A percentile compares a stretch with the other conserved stretches of the same genome.
These are phyloP conservation scores for Termitomyces sp. DNA, from an alignment of 768 basidiomycete species.

Conservation along the genomic window DNA sequence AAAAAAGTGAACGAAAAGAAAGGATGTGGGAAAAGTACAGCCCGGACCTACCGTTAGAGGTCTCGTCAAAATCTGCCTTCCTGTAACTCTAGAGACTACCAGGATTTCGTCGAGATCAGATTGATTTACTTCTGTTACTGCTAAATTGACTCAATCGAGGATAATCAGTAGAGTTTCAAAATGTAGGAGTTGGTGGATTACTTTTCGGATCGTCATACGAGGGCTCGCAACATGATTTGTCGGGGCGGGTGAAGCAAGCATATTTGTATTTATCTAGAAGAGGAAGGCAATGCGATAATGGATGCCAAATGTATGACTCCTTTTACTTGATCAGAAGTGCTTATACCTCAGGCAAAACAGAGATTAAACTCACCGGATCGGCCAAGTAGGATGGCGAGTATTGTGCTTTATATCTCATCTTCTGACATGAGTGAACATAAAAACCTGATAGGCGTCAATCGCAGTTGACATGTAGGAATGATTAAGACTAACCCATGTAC, in stretches of 20 bases:
- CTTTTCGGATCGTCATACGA: conserved; percentile 18
- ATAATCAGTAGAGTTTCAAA: not conserved
- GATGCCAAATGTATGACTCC: conserved; percentile 79
- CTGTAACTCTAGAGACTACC: conserved; percentile 8
- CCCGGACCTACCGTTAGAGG: conserved; percentile 20
- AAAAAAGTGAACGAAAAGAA: not conserved
- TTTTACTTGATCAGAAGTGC: conserved; percentile 20
- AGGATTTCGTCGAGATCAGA: conserved; percentile 11
- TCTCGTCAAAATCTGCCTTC: conserved; percentile 15
- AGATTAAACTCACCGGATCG: conserved; percentile 62
- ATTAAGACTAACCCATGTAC: conserved; percentile 71
- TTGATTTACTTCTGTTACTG: not conserved
- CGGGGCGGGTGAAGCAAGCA: conserved; percentile 62
- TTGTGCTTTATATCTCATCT: conserved; percentile 97
- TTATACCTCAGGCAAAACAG: not conserved
- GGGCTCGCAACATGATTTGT: conserved; percentile 38
- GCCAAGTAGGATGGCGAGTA: conserved; percentile 83
- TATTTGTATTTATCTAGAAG: conserved; percentile 67
- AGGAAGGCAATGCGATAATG: conserved; percentile 50
- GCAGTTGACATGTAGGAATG: not conserved
- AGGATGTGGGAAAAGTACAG: conserved; percentile 8
- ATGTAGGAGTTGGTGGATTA: not conserved
- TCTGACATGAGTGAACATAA: conserved; percentile 87
- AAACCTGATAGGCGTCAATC: conserved; percentile 51
- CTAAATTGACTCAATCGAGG: not conserved